phyloP scores from a whole-genome alignment of 2,329 filamentous ascomycete species.

The Phialophora verrucosa region DNA sequence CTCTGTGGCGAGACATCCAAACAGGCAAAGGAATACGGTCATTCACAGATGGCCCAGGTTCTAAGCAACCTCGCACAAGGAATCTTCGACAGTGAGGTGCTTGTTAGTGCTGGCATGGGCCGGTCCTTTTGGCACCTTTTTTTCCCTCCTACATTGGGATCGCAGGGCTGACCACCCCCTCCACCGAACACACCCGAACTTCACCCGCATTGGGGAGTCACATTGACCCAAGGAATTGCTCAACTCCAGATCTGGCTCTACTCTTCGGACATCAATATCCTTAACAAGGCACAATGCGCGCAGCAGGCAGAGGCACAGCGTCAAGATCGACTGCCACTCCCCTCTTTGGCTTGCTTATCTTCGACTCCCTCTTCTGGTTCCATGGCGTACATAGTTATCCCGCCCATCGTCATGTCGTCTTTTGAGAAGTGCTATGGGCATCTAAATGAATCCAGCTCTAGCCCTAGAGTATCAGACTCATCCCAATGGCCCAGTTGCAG shows the following conservation, averaged over 20 bases:
- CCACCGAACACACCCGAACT: not conserved
- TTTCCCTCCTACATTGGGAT: not conserved
- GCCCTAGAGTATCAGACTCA: not conserved
- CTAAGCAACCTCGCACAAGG: not conserved
- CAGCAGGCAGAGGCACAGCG: not conserved
- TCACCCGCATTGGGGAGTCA: not conserved
- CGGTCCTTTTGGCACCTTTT: not conserved
- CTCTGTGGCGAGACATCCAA: not conserved
- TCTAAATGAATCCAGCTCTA: not conserved
- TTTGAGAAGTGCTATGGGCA: not conserved
- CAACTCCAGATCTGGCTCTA: not conserved
- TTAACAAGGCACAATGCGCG: not conserved
- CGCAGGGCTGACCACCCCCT: not conserved
- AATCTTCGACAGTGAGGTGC: not conserved
- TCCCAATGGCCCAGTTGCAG: not conserved
- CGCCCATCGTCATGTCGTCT: too few species aligned
- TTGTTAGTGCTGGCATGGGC: not conserved
- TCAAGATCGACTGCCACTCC: not conserved
- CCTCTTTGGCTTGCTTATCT: not conserved
- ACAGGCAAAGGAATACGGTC: not conserved
- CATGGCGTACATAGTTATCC: not conserved
- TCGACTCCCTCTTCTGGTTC: not conserved
- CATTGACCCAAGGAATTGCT: not conserved
- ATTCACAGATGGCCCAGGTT: not conserved
- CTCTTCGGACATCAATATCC: not conserved